Evolutionary conservation across 257 asterid genomes (phyloP).

Genomic region (Jasminum sambac): DNA sequence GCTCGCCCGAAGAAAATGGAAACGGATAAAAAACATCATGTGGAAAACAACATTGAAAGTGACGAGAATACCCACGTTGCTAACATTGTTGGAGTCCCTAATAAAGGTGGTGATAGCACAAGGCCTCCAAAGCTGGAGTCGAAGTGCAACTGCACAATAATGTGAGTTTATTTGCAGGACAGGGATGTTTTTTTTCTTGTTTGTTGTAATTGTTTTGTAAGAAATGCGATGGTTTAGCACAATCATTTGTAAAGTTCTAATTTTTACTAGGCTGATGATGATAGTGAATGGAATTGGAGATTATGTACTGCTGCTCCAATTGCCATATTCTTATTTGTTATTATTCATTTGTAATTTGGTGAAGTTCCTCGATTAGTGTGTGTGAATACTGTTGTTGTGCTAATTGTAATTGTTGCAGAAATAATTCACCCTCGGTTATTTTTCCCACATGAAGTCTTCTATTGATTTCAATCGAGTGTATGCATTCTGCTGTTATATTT

Average conservation of each 20-base stretch:
- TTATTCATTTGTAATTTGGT: conserved; percentile 24
- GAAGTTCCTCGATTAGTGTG: neutral
- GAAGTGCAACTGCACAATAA: conserved; percentile 88
- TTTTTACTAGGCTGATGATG: conserved; percentile 57
- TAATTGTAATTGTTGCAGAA: conserved; percentile 33
- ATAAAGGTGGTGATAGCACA: conserved; percentile 44
- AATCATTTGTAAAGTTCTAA: conserved; percentile 61
- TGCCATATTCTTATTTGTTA: conserved; percentile 44
- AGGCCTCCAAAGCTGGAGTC: conserved; percentile 90
- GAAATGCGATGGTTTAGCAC: conserved; percentile 32
- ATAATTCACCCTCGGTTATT: neutral
- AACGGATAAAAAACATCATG: conserved; percentile 43
- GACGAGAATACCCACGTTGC: conserved; percentile 31
- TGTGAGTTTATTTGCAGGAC: conserved; percentile 42
- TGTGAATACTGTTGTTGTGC: conserved; percentile 33
- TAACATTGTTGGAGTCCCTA: conserved; percentile 47
- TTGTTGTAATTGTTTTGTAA: conserved; percentile 52
- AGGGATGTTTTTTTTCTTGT: conserved; percentile 30
- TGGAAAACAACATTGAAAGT: conserved; percentile 27
- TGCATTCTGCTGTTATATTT: neutral
- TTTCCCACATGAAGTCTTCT: neutral
- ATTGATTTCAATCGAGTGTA: neutral
- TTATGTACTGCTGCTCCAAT: conserved; percentile 28
- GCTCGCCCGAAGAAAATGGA: conserved; percentile 53
- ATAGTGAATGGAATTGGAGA: conserved; percentile 42